A percentile compares a stretch with the other conserved stretches of the same genome.
These are phyloP conservation scores for Mortierella sp. DNA, from an alignment of 371 early-diverging fungal species.

Conservation along the genomic window DNA sequence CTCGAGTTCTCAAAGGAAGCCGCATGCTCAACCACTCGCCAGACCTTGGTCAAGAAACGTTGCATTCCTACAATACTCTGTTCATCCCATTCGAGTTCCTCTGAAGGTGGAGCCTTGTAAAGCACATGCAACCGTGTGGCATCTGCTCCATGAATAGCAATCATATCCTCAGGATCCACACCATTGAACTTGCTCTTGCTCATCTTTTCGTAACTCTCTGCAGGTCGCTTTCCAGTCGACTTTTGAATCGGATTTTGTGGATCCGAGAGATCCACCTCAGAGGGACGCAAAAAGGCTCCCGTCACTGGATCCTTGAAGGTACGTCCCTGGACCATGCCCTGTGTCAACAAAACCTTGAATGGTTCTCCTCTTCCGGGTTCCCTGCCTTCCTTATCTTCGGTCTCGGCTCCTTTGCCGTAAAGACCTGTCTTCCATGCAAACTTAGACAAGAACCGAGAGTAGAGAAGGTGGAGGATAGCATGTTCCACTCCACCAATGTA, in stretches of 20 bases:
- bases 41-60: conserved; percentile 77
- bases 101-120: conserved; percentile 90
- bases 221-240: conserved; percentile 70
- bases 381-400: conserved; percentile 55
- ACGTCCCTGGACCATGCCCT: conserved; percentile 95
- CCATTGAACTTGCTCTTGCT: conserved; percentile 96
- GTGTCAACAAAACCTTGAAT: conserved; percentile 85
- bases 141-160: conserved; percentile 82
- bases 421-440: conserved; percentile 72
- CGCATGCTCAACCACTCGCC: conserved; percentile 53
- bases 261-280: conserved; percentile 76
- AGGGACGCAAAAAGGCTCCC: conserved; percentile 82
- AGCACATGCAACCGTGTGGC: conserved; percentile 89
- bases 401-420: conserved; percentile 50
- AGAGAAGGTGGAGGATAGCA: conserved; percentile 93
- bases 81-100: conserved; percentile 93
- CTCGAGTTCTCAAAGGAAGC: conserved; percentile 4
- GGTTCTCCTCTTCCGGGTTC: conserved; percentile 77
- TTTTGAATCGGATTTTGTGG: conserved; percentile 65
- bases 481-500: conserved; percentile 97
- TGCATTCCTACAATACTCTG: conserved; percentile 92
- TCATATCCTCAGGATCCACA: conserved; percentile 83
- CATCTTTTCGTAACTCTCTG: conserved; percentile 91
- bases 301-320: conserved; percentile 84
- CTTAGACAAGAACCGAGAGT: conserved; percentile 92